phyloP scores from a whole-genome alignment of 2,329 filamentous ascomycete genomes.

The Aspergillus niger region DNA sequence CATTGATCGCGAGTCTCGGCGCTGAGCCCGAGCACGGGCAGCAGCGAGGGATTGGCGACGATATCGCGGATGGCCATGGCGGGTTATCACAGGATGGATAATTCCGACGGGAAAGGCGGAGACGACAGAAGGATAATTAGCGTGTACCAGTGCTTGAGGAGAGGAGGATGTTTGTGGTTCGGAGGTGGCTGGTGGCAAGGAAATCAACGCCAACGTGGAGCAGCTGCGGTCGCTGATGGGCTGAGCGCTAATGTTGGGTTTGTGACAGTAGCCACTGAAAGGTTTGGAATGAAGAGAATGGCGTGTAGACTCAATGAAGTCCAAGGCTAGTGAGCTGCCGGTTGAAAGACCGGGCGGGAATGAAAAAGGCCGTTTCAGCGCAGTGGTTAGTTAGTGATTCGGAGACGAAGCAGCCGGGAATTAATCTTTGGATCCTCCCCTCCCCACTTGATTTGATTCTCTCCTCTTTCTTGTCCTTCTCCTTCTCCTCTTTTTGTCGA shows the following conservation, averaged over 20 bases:
- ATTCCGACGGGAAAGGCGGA: constrained; percentile 11
- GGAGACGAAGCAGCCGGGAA: neutral
- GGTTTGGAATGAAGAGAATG: neutral
- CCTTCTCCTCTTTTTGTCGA: constrained; percentile 1
- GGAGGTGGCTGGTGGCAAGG: constrained; percentile 11
- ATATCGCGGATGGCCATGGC: constrained; percentile 59
- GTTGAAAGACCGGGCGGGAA: neutral
- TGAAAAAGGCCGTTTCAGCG: neutral
- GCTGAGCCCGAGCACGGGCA: constrained; percentile 71
- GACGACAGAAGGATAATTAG: constrained; percentile 13
- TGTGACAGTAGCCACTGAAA: neutral
- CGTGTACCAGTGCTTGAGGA: neutral
- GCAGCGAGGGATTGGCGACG: constrained; percentile 66
- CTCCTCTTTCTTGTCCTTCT: neutral
- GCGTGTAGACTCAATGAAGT: neutral
- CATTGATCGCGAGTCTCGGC: constrained; percentile 72
- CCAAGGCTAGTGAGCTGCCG: neutral
- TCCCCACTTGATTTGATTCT: neutral
- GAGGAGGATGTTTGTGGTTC: constrained; percentile 4
- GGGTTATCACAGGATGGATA: constrained; percentile 4
- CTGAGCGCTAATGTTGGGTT: neutral
- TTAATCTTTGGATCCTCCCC: neutral
- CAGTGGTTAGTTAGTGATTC: neutral
- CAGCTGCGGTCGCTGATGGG: constrained; percentile 19
- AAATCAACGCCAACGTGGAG: constrained; percentile 18